These are phyloP conservation scores for Penicillium sp. DNA, from an alignment of 2,329 filamentous ascomycete species.

Conservation along the genomic window DNA sequence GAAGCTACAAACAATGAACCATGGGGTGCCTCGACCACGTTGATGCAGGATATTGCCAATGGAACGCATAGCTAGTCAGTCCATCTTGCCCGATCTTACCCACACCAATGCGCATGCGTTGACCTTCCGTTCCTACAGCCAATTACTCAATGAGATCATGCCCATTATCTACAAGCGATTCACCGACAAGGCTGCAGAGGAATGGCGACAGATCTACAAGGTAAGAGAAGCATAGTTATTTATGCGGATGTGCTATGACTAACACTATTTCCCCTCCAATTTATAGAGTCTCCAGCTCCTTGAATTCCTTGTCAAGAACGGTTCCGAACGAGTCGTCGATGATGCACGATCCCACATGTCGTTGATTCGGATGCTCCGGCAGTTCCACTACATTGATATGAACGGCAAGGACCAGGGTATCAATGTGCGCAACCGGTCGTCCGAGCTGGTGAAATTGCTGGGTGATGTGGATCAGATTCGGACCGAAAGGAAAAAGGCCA, in stretches of 20 bases:
- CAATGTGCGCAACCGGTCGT: slow-evolving; percentile 94
- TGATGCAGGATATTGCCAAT: slow-evolving; percentile 98
- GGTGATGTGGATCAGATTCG: slow-evolving; percentile 63
- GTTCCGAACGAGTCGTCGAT: slow-evolving; percentile 94
- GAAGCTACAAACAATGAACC: slow-evolving; percentile 99
- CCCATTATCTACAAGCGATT: slow-evolving; percentile 99
- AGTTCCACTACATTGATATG: slow-evolving; percentile 93
- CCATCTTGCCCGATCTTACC: background rate
- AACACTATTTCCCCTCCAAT: background rate
- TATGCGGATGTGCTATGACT: background rate
- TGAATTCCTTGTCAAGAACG: slow-evolving; percentile 96
- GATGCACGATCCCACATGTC: slow-evolving; percentile 94
- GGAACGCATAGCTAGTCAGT: slow-evolving; percentile 96
- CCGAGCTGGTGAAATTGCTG: slow-evolving; percentile 91
- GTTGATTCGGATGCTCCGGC: slow-evolving; percentile 93
- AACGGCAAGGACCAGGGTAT: slow-evolving; percentile 98
- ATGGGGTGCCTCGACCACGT: slow-evolving; percentile 79
- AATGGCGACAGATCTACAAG: slow-evolving; percentile 99
- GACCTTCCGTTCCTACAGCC: slow-evolving; percentile 53
- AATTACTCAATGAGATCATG: slow-evolving; percentile 98
- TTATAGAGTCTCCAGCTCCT: slow-evolving; percentile 75
- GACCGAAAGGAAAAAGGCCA: slow-evolving; percentile 77
- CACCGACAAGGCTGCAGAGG: slow-evolving; percentile 95
- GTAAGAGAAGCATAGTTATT: slow-evolving; percentile 41
- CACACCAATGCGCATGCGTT: slow-evolving; percentile 14